Conservation (phyloP, 805 yeast species). For the Starmerella davenportii region DNA sequence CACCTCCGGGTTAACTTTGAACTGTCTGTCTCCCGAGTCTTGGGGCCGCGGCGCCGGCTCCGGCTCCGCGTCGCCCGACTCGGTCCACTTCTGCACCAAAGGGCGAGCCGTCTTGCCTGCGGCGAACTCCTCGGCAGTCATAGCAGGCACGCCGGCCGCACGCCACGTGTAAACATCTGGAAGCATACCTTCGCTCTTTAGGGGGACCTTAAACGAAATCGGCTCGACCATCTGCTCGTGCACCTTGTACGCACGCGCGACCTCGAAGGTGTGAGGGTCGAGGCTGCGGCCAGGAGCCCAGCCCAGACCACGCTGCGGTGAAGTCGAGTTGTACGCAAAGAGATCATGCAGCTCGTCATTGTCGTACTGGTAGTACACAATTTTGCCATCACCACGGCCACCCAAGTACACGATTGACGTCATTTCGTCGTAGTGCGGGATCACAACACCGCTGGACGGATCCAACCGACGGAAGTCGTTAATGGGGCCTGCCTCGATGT, state of each 20-base stretch:
- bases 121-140: conserved; percentile 63
- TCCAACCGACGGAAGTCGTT: conserved; percentile 80
- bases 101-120: conserved; percentile 70
- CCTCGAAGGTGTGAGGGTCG: conserved; percentile 66
- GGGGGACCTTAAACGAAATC: conserved; percentile 78
- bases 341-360: conserved; percentile 66
- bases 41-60: conserved; percentile 17
- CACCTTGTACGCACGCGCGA: conserved; percentile 64
- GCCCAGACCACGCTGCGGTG: conserved; percentile 93
- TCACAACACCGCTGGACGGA: conserved; percentile 78
- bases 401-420: conserved; percentile 71
- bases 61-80: conserved; percentile 41
- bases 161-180: conserved; percentile 85
- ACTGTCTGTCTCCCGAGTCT: conserved; percentile 18
- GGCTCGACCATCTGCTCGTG: conserved; percentile 78
- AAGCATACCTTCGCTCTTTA: conserved; percentile 85
- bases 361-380: conserved; percentile 79
- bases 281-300: conserved; percentile 70
- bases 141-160: conserved; percentile 62
- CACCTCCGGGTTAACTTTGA: conserved; percentile 1
- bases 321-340: conserved; percentile 76
- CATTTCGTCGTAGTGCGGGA: conserved; percentile 76
- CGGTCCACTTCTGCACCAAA: conserved; percentile 55
- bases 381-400: conserved; percentile 96
- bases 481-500: conserved; percentile 63